A percentile compares a stretch with the other conserved stretches of the same genome.
phyloP scores from a whole-genome alignment of 768 basidiomycete genomes.

The Gelatoporia subvermispora region DNA sequence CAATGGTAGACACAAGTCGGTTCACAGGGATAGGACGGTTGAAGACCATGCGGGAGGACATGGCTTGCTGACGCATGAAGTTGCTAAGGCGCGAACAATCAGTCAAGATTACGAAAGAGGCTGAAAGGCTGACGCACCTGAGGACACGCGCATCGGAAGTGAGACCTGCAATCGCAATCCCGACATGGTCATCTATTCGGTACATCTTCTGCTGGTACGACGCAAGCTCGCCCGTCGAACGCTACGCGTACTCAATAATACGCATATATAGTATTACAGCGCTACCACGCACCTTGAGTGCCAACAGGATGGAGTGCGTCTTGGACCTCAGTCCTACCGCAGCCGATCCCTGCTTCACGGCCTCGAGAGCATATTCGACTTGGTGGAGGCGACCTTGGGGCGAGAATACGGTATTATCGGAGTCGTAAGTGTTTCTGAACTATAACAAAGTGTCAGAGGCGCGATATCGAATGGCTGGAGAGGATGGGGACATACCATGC shows the following conservation, averaged over 20 bases:
- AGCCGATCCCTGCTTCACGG: slow-evolving; percentile 99
- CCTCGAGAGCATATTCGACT: slow-evolving; percentile 98
- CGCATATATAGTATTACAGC: background rate
- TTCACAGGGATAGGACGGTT: slow-evolving; percentile 93
- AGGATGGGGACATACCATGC: slow-evolving; percentile 10
- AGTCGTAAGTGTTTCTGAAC: slow-evolving; percentile 97
- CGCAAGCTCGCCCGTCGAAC: slow-evolving; percentile 95
- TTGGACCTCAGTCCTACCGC: slow-evolving; percentile 94
- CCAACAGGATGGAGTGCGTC: slow-evolving; percentile 89
- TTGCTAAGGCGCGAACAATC: slow-evolving; percentile 54
- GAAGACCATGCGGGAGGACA: slow-evolving; percentile 92
- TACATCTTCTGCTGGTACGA: slow-evolving; percentile 99
- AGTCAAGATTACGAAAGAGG: background rate
- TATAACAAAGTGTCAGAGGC: slow-evolving; percentile 24
- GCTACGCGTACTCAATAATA: slow-evolving; percentile 40
- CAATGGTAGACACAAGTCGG: slow-evolving; percentile 87
- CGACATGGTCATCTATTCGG: slow-evolving; percentile 98
- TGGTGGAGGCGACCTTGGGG: slow-evolving; percentile 96
- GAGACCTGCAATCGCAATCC: slow-evolving; percentile 98
- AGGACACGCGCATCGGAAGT: slow-evolving; percentile 97
- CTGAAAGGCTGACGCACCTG: slow-evolving; percentile 50
- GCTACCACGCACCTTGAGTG: slow-evolving; percentile 68
- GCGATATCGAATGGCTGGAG: background rate
- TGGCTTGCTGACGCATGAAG: slow-evolving; percentile 99
- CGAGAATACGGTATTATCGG: slow-evolving; percentile 95